phyloP scores from a whole-genome alignment of 1,284 basidiomycete genomes.

The Lignosus rhinocerotis region DNA sequence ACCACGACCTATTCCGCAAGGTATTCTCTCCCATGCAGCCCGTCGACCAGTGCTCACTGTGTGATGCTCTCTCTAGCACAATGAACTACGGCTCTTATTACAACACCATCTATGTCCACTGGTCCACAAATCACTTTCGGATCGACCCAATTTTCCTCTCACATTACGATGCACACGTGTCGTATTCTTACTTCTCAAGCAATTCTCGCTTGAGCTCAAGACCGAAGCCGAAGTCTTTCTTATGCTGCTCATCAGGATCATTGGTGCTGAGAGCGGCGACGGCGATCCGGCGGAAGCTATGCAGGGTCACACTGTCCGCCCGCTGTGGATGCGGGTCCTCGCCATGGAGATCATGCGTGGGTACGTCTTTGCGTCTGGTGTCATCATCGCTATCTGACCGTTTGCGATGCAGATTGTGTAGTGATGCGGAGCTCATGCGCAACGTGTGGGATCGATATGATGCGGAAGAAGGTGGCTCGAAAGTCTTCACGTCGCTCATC shows the following conservation, averaged over 20 bases:
- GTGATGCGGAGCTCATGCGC: conserved; percentile 79
- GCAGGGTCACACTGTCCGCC: conserved; percentile 44
- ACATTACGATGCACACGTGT: conserved; percentile 91
- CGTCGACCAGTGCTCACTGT: background rate
- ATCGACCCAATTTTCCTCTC: conserved; percentile 84
- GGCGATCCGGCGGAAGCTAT: conserved; percentile 28
- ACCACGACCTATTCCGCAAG: conserved; percentile 84
- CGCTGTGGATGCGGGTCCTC: conserved; percentile 86
- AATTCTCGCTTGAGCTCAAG: conserved; percentile 81
- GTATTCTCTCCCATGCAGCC: conserved; percentile 40
- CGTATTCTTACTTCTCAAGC: conserved; percentile 90
- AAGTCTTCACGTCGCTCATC: conserved; percentile 80
- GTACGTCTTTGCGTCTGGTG: conserved; percentile 37
- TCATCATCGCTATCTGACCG: conserved; percentile 1
- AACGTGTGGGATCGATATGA: conserved; percentile 85
- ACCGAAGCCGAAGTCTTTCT: conserved; percentile 87
- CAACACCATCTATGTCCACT: conserved; percentile 90
- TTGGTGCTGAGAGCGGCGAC: conserved; percentile 61
- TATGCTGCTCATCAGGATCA: conserved; percentile 75
- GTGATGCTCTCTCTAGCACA: conserved; percentile 50
- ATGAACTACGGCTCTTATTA: conserved; percentile 82
- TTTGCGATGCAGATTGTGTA: conserved; percentile 61
- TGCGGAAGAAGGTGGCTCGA: conserved; percentile 57
- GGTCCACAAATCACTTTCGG: conserved; percentile 82
- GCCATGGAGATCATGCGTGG: conserved; percentile 92